phyloP scores from a whole-genome alignment of 257 asterid genomes.

The Ballota nigra region DNA sequence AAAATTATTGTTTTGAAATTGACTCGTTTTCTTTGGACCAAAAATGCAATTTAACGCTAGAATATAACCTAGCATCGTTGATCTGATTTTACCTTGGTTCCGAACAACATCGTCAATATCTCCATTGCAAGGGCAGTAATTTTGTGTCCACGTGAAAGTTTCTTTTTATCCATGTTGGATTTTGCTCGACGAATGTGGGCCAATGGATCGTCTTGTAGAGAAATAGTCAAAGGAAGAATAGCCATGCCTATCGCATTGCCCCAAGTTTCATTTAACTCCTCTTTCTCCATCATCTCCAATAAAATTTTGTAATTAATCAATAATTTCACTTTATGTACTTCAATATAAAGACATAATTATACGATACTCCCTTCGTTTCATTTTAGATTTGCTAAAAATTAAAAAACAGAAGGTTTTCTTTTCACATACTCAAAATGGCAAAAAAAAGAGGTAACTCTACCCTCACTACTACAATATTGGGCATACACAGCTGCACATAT shows the following conservation, averaged over 20 bases:
- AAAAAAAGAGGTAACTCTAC: no score
- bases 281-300: slow-evolving; percentile 46
- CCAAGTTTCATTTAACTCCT: slow-evolving; percentile 36
- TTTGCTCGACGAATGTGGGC: slow-evolving; percentile 40
- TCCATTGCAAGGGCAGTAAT: not conserved
- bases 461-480: no score
- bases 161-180: slow-evolving; percentile 41
- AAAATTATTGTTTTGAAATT: no score
- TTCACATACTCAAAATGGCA: no score
- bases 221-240: slow-evolving; percentile 32
- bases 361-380: no score
- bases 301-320: slow-evolving; percentile 26
- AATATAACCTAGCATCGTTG: no score
- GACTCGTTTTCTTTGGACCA: no score
- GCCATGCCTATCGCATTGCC: slow-evolving; percentile 42
- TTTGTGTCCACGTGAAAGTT: slow-evolving; percentile 26
- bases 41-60: no score
- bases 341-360: not conserved
- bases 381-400: no score
- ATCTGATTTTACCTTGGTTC: slow-evolving; percentile 31
- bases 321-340: not conserved
- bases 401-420: no score
- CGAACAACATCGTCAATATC: slow-evolving; percentile 25
- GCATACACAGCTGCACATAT: no score
- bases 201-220: slow-evolving; percentile 38